Conservation (phyloP, 2,329 filamentous ascomycete species). For the Reticulascus tulasneorum region DNA sequence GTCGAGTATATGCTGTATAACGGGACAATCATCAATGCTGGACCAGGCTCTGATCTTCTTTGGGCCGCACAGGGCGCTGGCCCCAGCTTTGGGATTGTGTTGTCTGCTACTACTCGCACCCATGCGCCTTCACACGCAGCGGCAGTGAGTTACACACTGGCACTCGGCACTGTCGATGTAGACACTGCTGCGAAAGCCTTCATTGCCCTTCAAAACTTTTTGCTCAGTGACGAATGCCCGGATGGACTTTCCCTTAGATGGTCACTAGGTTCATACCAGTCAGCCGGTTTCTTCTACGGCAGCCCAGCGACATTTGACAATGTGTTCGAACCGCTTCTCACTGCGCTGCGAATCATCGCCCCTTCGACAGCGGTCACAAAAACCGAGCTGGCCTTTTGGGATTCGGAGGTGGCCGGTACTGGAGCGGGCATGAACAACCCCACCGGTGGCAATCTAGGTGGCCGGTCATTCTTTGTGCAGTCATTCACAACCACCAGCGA, state of each 20-base stretch:
- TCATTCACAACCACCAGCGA: slow-evolving; percentile 12
- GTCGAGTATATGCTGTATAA: slow-evolving; percentile 16
- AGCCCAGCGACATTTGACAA: slow-evolving; percentile 9
- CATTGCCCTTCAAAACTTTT: slow-evolving; percentile 11
- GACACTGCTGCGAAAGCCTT: slow-evolving; percentile 6
- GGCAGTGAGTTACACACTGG: slow-evolving; percentile 12
- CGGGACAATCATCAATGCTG: slow-evolving; percentile 13
- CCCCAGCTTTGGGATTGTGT: slow-evolving; percentile 11
- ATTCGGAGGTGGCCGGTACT: slow-evolving; percentile 13
- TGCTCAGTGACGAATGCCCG: slow-evolving; percentile 10
- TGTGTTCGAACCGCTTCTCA: slow-evolving; percentile 6
- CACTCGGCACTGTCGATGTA: slow-evolving; percentile 4
- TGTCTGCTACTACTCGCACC: slow-evolving; percentile 13
- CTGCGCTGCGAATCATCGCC: slow-evolving; percentile 5
- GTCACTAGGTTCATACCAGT: slow-evolving; percentile 3
- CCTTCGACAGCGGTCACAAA: slow-evolving; percentile 5
- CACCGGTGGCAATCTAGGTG: slow-evolving; percentile 8
- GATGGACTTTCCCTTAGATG: slow-evolving; percentile 14
- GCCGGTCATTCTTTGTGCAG: slow-evolving; percentile 13
- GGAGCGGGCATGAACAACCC: slow-evolving; percentile 13
- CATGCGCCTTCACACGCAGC: slow-evolving; percentile 8
- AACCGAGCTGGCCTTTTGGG: slow-evolving; percentile 13
- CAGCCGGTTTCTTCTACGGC: slow-evolving; percentile 14
- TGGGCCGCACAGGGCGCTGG: slow-evolving; percentile 16
- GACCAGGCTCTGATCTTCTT: slow-evolving; percentile 12